phyloP scores from a whole-genome alignment of 148 eudicot species.

The Nepenthes gracilis region DNA sequence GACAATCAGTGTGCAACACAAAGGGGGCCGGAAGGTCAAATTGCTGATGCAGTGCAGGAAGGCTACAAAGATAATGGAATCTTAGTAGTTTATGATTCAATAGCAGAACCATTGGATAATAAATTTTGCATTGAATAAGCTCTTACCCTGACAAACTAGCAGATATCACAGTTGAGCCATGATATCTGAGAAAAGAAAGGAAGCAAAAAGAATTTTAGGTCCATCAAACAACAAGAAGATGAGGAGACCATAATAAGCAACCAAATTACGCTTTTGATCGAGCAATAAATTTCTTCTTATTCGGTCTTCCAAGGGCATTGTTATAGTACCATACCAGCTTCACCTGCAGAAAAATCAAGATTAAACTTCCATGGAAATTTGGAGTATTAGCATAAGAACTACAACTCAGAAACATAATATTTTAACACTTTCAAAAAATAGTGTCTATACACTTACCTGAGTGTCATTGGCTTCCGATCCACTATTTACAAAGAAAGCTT shows the following conservation, averaged over 20 bases:
- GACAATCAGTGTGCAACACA: conserved; percentile 93
- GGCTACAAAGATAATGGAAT: conserved; percentile 26
- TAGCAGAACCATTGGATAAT: background rate
- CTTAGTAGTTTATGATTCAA: conserved; percentile 1
- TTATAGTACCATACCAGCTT: conserved; percentile 98
- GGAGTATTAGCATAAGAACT: background rate
- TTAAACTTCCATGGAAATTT: background rate
- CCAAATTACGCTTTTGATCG: conserved; percentile 69
- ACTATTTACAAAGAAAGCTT: conserved; percentile 88
- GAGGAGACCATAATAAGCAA: conserved; percentile 3
- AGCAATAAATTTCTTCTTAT: conserved; percentile 91
- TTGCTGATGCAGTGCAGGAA: conserved; percentile 79
- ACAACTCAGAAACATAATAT: no score
- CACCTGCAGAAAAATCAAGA: conserved; percentile 36
- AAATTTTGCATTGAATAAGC: background rate
- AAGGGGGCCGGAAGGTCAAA: conserved; percentile 98
- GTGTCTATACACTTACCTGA: conserved; percentile 38
- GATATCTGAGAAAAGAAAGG: conserved; percentile 54
- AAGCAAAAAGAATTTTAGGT: conserved; percentile 4
- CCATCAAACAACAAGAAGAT: conserved; percentile 3
- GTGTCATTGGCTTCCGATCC: conserved; percentile 98
- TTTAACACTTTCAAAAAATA: background rate
- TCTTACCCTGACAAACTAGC: conserved; percentile 95
- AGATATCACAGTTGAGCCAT: conserved; percentile 87
- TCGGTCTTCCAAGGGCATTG: conserved; percentile 94